Evolutionary conservation across 2,329 filamentous ascomycete genomes (phyloP), one percentile per base, ranked within the genome.

Genomic region (Botrytis tulipae): DNA sequence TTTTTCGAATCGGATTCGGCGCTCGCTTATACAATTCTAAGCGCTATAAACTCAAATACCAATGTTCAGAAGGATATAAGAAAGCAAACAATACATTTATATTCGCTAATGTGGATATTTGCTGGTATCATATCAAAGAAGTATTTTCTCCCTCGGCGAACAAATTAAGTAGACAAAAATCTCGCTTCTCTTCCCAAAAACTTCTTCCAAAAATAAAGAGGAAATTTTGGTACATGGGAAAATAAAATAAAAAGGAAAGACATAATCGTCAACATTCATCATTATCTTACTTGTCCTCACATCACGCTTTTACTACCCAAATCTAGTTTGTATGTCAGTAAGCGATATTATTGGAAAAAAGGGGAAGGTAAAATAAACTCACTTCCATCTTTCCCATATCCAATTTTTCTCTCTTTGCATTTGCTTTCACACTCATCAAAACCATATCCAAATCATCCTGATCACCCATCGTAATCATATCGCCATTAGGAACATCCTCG

Each of bases 371-470:
- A 32, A 29, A n/a, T 42, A 68, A 18, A 72, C 93, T 88, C 83
- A 98, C 94, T 89, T 98, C 96, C 90, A 98, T 90, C 87, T 97
- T 98, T 70, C 93, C 94, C 85, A 94, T 92, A 76, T 97, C 95
- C 76, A 87, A 86, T 78, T 90, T 89, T 81, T 95, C 92, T 82
- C 89, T 92, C 83, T 86, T 89, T 66, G 92, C 94, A 74, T 85
- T 84, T 68, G 88, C 87, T 82, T 90, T 93, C 10, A 91, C 90
- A 65, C 86, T 88, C 82, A 89, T 87, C 71, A 98, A 87, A 42
- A 93, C 90, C 90, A 98, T 93, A 69, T 98, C 95, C 76, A 98
- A 84, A 84, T 99, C 96, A 80, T 99, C 96, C 82, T 98, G 93
- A 82, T 99, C 96, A 44, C 92, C 94, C 89, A 99, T 92, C 46